phyloP scores from a whole-genome alignment of 441 rosid genomes.

The Adansonia gregorii region DNA sequence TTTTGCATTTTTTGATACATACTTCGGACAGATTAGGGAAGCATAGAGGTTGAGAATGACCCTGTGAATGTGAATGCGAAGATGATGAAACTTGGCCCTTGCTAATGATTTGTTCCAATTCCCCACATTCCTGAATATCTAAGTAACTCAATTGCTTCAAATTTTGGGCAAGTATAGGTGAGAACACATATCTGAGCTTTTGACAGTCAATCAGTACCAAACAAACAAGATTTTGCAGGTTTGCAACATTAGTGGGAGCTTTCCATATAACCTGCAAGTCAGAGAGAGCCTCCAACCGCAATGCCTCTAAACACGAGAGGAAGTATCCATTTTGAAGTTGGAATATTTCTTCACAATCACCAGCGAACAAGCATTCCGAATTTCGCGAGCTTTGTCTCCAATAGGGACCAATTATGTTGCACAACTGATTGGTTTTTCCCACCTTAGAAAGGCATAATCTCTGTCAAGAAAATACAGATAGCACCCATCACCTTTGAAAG shows the following conservation, averaged over 20 bases:
- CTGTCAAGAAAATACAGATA: neutral
- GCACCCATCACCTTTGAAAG: neutral
- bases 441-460: conserved; percentile 12
- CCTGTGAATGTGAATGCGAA: no score
- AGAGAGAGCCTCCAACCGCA: neutral
- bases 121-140: neutral
- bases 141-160: neutral
- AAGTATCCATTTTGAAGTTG: neutral
- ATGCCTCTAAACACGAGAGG: conserved; percentile 1
- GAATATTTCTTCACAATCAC: neutral
- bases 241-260: neutral
- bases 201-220: neutral
- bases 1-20: neutral
- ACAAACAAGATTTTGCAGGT: conserved; percentile 12
- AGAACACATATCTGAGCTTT: neutral
- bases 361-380: neutral
- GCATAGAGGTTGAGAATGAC: neutral
- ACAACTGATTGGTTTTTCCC: neutral
- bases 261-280: neutral
- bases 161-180: neutral
- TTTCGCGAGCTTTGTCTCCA: neutral
- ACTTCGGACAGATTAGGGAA: neutral
- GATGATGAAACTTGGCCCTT: neutral
- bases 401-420: neutral
- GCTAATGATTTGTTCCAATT: neutral